phyloP scores from a whole-genome alignment of 768 basidiomycete species.

The Leucocoprinus sp. region DNA sequence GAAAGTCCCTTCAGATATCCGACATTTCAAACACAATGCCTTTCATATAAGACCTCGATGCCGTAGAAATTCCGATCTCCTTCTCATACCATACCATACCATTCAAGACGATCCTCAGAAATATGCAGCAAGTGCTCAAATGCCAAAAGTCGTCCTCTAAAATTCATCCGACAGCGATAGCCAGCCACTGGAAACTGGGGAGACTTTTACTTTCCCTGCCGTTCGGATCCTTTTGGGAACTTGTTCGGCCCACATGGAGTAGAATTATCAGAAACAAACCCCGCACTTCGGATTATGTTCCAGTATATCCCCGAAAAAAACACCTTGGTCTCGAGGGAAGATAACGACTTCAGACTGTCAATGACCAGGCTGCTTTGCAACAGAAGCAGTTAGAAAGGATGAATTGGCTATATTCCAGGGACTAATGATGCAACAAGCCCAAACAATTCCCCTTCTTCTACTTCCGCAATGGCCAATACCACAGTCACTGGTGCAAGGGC shows the following conservation, averaged over 20 bases:
- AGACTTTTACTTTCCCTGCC: not conserved
- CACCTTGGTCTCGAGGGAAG: not conserved
- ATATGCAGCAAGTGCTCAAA: not conserved
- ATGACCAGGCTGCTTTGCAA: not conserved
- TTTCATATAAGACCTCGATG: too few species aligned
- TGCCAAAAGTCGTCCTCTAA: not conserved
- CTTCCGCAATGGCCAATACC: slow-evolving; percentile 73
- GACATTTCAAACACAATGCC: too few species aligned
- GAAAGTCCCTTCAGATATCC: too few species aligned
- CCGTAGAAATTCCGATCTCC: not conserved
- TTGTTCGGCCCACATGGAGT: not conserved
- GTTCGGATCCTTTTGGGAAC: not conserved
- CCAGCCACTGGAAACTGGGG: not conserved
- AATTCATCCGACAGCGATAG: not conserved
- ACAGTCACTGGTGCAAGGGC: slow-evolving; percentile 80
- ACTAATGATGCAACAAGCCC: slow-evolving; percentile 5
- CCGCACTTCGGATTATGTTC: not conserved
- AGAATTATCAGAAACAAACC: not conserved
- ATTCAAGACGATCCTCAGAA: not conserved
- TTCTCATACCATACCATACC: not conserved
- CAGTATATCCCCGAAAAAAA: not conserved
- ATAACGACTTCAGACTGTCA: not conserved
- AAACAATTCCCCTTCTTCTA: slow-evolving; percentile 6
- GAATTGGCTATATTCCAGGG: not conserved
- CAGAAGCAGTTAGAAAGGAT: not conserved